These are phyloP conservation scores for Lasiodiplodia hormozganensis DNA, from an alignment of 2,329 filamentous ascomycete species.

Conservation along the genomic window DNA sequence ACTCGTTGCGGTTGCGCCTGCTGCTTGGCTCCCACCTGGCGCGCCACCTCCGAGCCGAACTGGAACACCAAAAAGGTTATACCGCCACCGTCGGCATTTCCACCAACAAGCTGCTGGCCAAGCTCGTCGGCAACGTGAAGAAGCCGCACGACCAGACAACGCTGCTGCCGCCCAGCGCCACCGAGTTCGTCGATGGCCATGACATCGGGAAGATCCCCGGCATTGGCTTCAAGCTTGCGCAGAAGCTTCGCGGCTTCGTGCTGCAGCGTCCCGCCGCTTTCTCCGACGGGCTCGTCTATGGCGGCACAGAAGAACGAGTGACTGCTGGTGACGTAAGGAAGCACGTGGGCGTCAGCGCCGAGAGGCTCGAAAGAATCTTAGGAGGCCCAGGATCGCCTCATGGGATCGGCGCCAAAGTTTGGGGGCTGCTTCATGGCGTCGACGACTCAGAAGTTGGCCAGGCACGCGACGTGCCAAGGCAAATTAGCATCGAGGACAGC, in stretches of 20 bases:
- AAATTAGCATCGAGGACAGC: slow-evolving; percentile 95
- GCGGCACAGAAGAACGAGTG: slow-evolving; percentile 49
- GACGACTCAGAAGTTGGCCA: slow-evolving; percentile 77
- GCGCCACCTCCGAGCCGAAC: slow-evolving; percentile 70
- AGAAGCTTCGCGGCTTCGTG: slow-evolving; percentile 69
- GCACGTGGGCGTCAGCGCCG: slow-evolving; percentile 67
- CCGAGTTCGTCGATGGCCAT: slow-evolving; percentile 75
- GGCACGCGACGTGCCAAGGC: slow-evolving; percentile 75
- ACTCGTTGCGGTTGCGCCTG: slow-evolving; percentile 64
- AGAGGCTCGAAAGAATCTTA: slow-evolving; percentile 71
- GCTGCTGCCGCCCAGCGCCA: slow-evolving; percentile 72
- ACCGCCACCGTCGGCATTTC: slow-evolving; percentile 88
- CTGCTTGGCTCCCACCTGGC: slow-evolving; percentile 83
- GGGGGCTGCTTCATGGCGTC: slow-evolving; percentile 80
- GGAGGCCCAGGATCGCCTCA: slow-evolving; percentile 72
- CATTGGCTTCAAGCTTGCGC: slow-evolving; percentile 80
- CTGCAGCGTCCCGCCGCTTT: slow-evolving; percentile 54
- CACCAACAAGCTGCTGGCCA: slow-evolving; percentile 85
- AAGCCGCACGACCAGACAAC: slow-evolving; percentile 91
- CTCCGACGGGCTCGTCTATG: slow-evolving; percentile 55
- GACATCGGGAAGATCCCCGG: slow-evolving; percentile 83
- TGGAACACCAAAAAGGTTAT: slow-evolving; percentile 81
- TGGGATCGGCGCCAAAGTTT: slow-evolving; percentile 75
- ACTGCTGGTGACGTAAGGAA: slow-evolving; percentile 63
- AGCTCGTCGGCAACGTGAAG: slow-evolving; percentile 81